These are phyloP conservation scores for Agaricus blazei DNA, from an alignment of 768 basidiomycete species.

Conservation along the genomic window DNA sequence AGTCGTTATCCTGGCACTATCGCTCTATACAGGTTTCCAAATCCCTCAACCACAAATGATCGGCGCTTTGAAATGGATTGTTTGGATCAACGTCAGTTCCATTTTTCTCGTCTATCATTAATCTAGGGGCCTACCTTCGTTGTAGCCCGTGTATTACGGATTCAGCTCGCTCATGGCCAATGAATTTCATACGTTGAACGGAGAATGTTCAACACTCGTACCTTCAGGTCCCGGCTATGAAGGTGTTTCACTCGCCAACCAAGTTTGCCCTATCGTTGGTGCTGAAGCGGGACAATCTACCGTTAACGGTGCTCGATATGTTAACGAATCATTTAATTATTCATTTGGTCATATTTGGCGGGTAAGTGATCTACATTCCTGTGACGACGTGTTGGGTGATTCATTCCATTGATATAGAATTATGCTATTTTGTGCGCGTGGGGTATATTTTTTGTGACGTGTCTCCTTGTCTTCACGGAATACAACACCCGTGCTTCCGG, in stretches of 20 bases:
- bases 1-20: conserved; percentile 26
- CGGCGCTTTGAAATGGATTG: conserved; percentile 64
- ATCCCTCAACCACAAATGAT: conserved; percentile 63
- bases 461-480: conserved; percentile 59
- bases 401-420: conserved; percentile 34
- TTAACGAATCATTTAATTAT: conserved; percentile 46
- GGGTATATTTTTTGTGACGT: conserved; percentile 49
- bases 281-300: conserved; percentile 50
- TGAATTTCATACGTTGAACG: conserved; percentile 72
- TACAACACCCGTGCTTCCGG: conserved; percentile 34
- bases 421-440: conserved; percentile 70
- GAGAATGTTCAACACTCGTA: conserved; percentile 52
- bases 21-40: conserved; percentile 29
- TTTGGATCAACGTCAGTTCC: conserved; percentile 50
- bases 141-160: conserved; percentile 60
- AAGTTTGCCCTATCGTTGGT: conserved; percentile 74
- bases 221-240: conserved; percentile 63
- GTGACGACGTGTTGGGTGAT: not conserved
- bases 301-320: conserved; percentile 57
- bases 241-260: conserved; percentile 50
- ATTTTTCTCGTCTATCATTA: not conserved
- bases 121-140: not conserved
- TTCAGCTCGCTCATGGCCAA: conserved; percentile 77
- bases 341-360: conserved; percentile 35
- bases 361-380: conserved; percentile 22